Conservation (phyloP, 305 asterid species). For the Fraxinus floribunda region DNA sequence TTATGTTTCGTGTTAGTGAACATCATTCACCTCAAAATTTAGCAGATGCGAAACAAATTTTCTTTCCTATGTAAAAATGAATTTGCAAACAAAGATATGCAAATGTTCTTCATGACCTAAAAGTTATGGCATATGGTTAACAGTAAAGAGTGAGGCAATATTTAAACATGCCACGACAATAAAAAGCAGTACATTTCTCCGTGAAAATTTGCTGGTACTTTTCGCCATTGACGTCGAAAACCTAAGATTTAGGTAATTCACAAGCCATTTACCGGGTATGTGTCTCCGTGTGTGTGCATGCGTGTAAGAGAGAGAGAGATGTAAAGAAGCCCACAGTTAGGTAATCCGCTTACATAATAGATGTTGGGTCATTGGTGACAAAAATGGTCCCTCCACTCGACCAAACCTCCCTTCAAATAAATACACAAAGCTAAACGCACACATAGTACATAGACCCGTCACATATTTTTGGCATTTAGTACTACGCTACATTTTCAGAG, state of each 20-base stretch:
- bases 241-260: neutral
- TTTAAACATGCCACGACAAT: neutral
- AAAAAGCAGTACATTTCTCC: neutral
- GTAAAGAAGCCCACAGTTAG: neutral
- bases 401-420: neutral
- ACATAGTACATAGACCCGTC: slow-evolving; percentile 10
- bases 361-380: slow-evolving; percentile 13
- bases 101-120: neutral
- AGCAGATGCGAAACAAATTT: neutral
- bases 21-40: neutral
- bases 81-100: neutral
- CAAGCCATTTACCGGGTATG: neutral
- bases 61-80: neutral
- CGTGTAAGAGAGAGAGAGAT: neutral
- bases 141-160: neutral
- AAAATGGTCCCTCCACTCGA: slow-evolving; percentile 30
- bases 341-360: slow-evolving; percentile 18
- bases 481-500: slow-evolving; percentile 18
- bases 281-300: neutral
- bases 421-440: slow-evolving; percentile 26
- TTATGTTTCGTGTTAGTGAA: neutral
- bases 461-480: neutral
- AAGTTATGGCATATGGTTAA: neutral
- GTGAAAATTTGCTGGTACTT: neutral
- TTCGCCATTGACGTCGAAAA: neutral